These are phyloP conservation scores for Cyberlindnera mycetangii DNA, from an alignment of 805 yeast species.

Conservation along the genomic window DNA sequence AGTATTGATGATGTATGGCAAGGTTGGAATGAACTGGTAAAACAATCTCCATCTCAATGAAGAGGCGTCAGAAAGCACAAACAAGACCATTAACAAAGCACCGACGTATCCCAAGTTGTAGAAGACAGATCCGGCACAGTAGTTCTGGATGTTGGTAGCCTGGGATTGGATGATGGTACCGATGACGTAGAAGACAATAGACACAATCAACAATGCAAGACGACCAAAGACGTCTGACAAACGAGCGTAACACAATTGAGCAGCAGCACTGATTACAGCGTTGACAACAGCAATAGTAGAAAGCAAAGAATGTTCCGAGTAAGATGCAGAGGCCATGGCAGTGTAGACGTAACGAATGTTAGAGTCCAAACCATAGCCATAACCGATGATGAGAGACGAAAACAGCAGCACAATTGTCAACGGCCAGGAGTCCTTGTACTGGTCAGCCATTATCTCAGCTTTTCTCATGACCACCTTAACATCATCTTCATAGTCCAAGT, in stretches of 20 bases:
- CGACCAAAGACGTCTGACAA: conserved; percentile 69
- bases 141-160: conserved; percentile 52
- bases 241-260: conserved; percentile 62
- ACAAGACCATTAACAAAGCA: conserved; percentile 49
- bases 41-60: conserved; percentile 68
- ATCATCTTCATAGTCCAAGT: conserved; percentile 1
- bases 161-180: conserved; percentile 66
- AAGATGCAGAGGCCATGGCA: conserved; percentile 55
- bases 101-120: conserved; percentile 61
- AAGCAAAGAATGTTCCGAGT: conserved; percentile 49
- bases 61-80: conserved; percentile 65
- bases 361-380: conserved; percentile 54
- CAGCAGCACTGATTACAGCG: conserved; percentile 62
- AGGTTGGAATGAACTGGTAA: conserved; percentile 61
- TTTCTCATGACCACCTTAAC: conserved; percentile 40
- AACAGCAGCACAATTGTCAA: conserved; percentile 38
- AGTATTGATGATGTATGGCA: conserved; percentile 73
- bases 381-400: conserved; percentile 47
- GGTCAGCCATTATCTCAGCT: conserved; percentile 47
- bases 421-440: conserved; percentile 34
- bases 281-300: conserved; percentile 59
- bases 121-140: conserved; percentile 63
- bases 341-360: conserved; percentile 48
- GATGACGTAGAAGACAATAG: conserved; percentile 53
- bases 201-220: conserved; percentile 44